Evolutionary conservation across 345 rosid species (phyloP).

Genomic region (Rhodomyrtus tomentosa): DNA sequence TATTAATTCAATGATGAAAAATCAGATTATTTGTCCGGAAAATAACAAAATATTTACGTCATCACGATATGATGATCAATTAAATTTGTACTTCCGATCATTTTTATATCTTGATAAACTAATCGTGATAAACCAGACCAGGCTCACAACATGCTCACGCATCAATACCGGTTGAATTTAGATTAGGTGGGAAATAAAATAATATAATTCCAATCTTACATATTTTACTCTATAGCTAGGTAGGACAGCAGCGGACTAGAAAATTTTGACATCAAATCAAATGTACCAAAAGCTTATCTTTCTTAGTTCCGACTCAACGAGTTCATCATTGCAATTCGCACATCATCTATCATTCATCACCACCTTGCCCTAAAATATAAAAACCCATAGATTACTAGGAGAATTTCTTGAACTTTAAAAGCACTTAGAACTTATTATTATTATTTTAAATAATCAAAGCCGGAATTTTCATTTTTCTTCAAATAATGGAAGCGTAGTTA

Average conservation of each 20-base stretch:
- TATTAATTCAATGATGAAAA: too few species aligned
- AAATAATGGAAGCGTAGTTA: neutral
- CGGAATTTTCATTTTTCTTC: neutral
- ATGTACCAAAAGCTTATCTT: neutral
- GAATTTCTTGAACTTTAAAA: neutral
- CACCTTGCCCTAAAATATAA: neutral
- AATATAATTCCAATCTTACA: neutral
- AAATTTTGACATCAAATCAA: neutral
- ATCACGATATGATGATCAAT: neutral
- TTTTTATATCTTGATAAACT: neutral
- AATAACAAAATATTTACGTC: neutral
- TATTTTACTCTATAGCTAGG: neutral
- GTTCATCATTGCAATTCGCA: neutral
- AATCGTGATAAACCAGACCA: neutral
- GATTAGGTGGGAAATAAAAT: neutral
- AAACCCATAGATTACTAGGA: neutral
- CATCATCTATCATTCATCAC: neutral
- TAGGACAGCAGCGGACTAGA: neutral
- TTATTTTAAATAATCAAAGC: neutral
- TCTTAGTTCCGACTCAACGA: neutral
- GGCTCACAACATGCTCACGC: neutral
- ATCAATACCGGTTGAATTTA: neutral
- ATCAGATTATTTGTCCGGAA: neutral
- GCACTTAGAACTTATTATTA: neutral
- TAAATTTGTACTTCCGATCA: neutral